phyloP scores from a whole-genome alignment of 306 rosid genomes.

The Fragaria ananassa region DNA sequence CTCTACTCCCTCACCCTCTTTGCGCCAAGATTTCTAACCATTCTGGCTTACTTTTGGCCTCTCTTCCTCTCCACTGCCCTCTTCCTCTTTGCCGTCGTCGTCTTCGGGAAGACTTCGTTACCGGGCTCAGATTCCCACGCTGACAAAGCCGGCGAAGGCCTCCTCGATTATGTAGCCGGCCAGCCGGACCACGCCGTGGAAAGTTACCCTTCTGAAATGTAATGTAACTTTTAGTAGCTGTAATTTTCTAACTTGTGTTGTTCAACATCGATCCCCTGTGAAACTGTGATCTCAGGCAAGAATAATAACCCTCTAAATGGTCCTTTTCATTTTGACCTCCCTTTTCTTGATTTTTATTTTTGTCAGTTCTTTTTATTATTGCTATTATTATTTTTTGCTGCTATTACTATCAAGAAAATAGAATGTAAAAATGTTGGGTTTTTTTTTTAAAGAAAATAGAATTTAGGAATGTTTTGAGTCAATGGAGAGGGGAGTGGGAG shows the following conservation, averaged over 20 bases:
- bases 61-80: slow-evolving; percentile 81
- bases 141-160: slow-evolving; percentile 51
- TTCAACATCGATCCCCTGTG: neutral
- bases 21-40: slow-evolving; percentile 53
- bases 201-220: slow-evolving; percentile 21
- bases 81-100: slow-evolving; percentile 60
- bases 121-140: slow-evolving; percentile 34
- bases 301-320: slow-evolving; percentile 9
- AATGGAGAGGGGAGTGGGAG: neutral
- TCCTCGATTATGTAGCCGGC: slow-evolving; percentile 81
- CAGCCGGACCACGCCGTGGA: slow-evolving; percentile 41
- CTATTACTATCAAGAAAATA: neutral
- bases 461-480: neutral
- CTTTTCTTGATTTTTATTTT: neutral
- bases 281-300: slow-evolving; percentile 12
- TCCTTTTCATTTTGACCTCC: neutral
- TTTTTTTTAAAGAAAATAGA: neutral
- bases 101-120: slow-evolving; percentile 50
- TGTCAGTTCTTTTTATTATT: neutral
- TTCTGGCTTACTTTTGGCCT: slow-evolving; percentile 90
- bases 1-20: slow-evolving; percentile 34
- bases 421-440: neutral
- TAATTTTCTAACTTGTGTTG: slow-evolving; percentile 5
- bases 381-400: neutral
- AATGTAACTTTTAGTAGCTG: slow-evolving; percentile 5